Evolutionary conservation across 176 grass and related monocot species (phyloP), one percentile per base, ranked within the genome.

Genomic region (Eragrostis nindensis): DNA sequence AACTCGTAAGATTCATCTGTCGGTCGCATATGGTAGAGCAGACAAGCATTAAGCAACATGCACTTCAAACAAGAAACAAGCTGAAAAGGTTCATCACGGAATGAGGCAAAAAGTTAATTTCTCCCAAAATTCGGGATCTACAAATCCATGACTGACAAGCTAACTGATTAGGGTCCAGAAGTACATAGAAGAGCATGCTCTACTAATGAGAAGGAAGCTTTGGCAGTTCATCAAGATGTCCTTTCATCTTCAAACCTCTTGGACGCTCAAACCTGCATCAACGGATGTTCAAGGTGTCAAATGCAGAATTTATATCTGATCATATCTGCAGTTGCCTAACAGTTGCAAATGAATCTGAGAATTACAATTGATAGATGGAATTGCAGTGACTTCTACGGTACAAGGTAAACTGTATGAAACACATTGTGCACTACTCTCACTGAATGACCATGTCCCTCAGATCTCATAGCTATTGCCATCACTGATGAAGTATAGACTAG

Each of bases 201-300:
- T n/a, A 29, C 45, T 70, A 75, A 52, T 64, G 48, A 65, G 7
- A 72, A 70, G 21, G 53, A 67, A 68, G 68, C 67, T 81, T 66
- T 17, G 7, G 42, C 46, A 71, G 32, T 47, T 36, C 48, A 30
- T 81, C 63, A 25, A 67, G 12, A 80, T 46, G 3, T 24, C n/a
- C 22, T 62, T 10, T 52, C 59, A 48, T 70, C 70, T 74, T 79
- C 41, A 84, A 54, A 88, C 62, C 77, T 94, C 92, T 65, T 91
- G 89, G 66, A 94, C 83, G 8, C 66, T 82, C 78, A 94, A 80
- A 89, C 89, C 89, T 87, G 71, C 8, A 90, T 11, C 62, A 78
- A 75, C 5, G 4, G 62, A 89, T 32, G 55, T 21, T 27, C 7
- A 47, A 71, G 3, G 44, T 13, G 16, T 78, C 21, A 73, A 66